A percentile compares a stretch with the other conserved stretches of the same genome.
These are phyloP conservation scores for Hypomyces rosellus DNA, from an alignment of 2,329 filamentous ascomycete species.

Conservation along the genomic window DNA sequence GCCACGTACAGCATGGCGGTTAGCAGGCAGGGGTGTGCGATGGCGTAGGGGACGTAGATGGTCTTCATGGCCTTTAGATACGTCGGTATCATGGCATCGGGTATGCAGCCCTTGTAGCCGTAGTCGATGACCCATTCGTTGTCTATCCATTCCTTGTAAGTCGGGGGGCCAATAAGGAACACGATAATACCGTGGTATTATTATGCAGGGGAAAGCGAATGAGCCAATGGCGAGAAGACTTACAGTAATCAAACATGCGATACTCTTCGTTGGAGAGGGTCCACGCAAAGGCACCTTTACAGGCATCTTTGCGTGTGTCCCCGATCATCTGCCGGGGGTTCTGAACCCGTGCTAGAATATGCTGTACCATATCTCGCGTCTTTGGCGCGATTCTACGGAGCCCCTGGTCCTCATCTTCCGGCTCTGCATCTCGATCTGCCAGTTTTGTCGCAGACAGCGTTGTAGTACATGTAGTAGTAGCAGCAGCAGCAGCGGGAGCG, in stretches of 20 bases:
- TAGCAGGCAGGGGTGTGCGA: neutral
- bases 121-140: conserved; percentile 7
- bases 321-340: conserved; percentile 8
- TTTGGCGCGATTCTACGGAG: conserved; percentile 9
- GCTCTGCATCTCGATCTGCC: neutral
- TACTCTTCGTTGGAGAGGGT: conserved; percentile 4
- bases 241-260: conserved; percentile 7
- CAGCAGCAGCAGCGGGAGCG: neutral
- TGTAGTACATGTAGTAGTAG: neutral
- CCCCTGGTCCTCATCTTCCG: neutral
- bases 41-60: conserved; percentile 5
- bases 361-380: neutral
- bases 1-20: conserved; percentile 1
- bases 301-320: conserved; percentile 5
- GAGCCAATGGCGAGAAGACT: neutral
- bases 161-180: neutral
- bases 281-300: conserved; percentile 6
- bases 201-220: neutral
- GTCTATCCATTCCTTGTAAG: neutral
- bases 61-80: conserved; percentile 2
- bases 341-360: neutral
- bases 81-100: neutral
- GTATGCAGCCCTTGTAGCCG: conserved; percentile 7
- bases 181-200: too few species aligned
- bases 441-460: neutral